These are phyloP conservation scores for Debaryomyces psychrophilus DNA, from an alignment of 1,139 yeast species.

Conservation along the genomic window DNA sequence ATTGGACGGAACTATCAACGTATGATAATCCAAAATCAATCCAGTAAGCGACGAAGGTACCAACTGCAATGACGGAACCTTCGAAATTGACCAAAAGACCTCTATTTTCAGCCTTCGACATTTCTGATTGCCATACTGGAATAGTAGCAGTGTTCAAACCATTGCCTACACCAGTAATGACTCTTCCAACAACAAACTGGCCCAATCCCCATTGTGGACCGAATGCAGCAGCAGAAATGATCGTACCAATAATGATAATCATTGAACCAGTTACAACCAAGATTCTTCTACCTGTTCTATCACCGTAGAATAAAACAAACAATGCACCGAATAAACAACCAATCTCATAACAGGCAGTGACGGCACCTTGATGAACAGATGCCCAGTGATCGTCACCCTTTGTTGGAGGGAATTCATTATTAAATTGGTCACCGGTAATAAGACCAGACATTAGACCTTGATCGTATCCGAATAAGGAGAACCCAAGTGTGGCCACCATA, in stretches of 20 bases:
- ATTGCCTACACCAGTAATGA: slow-evolving; percentile 49
- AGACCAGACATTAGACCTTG: slow-evolving; percentile 79
- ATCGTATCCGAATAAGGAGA: slow-evolving; percentile 72
- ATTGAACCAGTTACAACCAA: slow-evolving; percentile 42
- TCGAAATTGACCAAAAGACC: slow-evolving; percentile 66
- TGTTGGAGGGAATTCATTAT: slow-evolving; percentile 59
- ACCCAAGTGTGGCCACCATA: slow-evolving; percentile 61
- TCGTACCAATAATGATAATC: slow-evolving; percentile 47
- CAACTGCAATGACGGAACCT: slow-evolving; percentile 65
- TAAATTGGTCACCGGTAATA: slow-evolving; percentile 63
- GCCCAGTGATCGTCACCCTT: slow-evolving; percentile 33
- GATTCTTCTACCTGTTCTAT: slow-evolving; percentile 50
- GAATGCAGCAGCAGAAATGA: slow-evolving; percentile 48
- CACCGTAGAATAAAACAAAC: slow-evolving; percentile 38
- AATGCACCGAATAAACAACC: slow-evolving; percentile 78
- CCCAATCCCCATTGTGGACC: slow-evolving; percentile 59
- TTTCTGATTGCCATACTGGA: slow-evolving; percentile 46
- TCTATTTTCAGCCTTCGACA: slow-evolving; percentile 33
- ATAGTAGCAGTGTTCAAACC: slow-evolving; percentile 38
- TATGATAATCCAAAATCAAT: slow-evolving; percentile 66
- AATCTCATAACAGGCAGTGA: slow-evolving; percentile 70
- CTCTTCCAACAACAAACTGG: slow-evolving; percentile 50
- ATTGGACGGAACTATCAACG: slow-evolving; percentile 40
- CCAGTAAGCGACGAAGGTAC: slow-evolving; percentile 32
- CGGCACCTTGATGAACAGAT: slow-evolving; percentile 64